Conservation (phyloP, 1,284 basidiomycete species). For the Puccinia triticina region DNA sequence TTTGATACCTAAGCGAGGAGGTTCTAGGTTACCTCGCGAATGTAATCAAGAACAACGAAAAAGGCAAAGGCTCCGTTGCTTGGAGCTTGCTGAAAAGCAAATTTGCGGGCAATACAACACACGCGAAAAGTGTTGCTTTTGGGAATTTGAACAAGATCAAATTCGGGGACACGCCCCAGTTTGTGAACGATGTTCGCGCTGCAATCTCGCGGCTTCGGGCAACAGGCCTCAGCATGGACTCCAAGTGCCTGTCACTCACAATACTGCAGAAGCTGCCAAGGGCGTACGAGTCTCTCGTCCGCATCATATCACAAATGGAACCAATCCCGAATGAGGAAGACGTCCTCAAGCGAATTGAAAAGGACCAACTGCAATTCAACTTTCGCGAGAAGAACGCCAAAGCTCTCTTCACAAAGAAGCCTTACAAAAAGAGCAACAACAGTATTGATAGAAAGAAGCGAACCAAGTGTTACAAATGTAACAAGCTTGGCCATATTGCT, state of each 20-base stretch:
- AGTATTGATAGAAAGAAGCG: not conserved
- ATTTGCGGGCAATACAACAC: slow-evolving; percentile 29
- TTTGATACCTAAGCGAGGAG: slow-evolving; percentile 16
- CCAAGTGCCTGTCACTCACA: slow-evolving; percentile 11
- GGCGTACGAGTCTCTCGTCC: not conserved
- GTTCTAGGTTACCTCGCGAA: slow-evolving; percentile 1
- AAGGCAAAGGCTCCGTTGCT: slow-evolving; percentile 9
- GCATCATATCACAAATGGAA: slow-evolving; percentile 26
- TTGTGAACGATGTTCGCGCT: slow-evolving; percentile 2
- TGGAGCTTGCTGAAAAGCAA: slow-evolving; percentile 34
- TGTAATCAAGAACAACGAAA: slow-evolving; percentile 12
- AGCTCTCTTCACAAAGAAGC: slow-evolving; percentile 12
- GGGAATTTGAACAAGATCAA: slow-evolving; percentile 19
- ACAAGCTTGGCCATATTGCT: slow-evolving; percentile 11
- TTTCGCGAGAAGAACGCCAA: not conserved
- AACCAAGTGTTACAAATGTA: slow-evolving; percentile 23
- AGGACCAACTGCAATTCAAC: slow-evolving; percentile 10
- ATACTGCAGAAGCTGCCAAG: slow-evolving; percentile 10
- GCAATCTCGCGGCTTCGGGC: slow-evolving; percentile 18
- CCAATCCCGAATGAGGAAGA: slow-evolving; percentile 10
- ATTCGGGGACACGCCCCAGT: not conserved
- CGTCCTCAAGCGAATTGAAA: slow-evolving; percentile 10
- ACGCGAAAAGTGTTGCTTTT: slow-evolving; percentile 12
- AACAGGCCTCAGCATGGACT: slow-evolving; percentile 18
- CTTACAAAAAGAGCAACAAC: not conserved